These are phyloP conservation scores for Cytospora chrysosperma DNA, from an alignment of 2,329 filamentous ascomycete species.

Conservation along the genomic window DNA sequence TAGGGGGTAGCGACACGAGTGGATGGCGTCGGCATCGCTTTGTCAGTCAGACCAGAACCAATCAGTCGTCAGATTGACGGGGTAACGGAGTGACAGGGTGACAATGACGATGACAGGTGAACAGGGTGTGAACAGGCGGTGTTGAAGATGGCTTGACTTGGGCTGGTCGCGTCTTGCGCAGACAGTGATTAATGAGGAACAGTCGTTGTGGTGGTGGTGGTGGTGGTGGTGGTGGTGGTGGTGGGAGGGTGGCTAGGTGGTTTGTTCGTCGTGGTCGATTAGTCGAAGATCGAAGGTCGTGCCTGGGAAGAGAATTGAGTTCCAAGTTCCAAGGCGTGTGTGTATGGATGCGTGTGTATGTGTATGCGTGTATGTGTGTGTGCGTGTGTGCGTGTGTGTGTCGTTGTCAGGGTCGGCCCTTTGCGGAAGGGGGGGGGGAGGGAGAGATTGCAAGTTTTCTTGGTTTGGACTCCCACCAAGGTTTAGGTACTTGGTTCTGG, in stretches of 20 bases:
- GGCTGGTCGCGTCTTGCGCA: slow-evolving; percentile 20
- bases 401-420: background rate
- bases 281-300: background rate
- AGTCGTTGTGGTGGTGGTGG: background rate
- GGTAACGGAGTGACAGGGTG: background rate
- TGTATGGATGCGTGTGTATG: background rate
- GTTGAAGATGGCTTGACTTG: background rate
- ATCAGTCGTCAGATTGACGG: slow-evolving; percentile 3
- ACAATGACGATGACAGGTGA: no score
- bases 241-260: background rate
- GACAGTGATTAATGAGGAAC: background rate
- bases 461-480: background rate
- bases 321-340: slow-evolving; percentile 6
- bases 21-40: slow-evolving; percentile 23
- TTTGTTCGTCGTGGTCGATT: background rate
- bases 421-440: background rate
- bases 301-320: slow-evolving; percentile 11
- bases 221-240: background rate
- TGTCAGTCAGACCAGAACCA: slow-evolving; percentile 5
- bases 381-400: background rate
- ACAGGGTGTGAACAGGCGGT: background rate
- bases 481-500: background rate
- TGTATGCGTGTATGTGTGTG: no score
- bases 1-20: slow-evolving; percentile 21
- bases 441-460: slow-evolving; percentile 16